Evolutionary conservation across 176 grass and related monocot species (phyloP).

Genomic region (Secale cereale): DNA sequence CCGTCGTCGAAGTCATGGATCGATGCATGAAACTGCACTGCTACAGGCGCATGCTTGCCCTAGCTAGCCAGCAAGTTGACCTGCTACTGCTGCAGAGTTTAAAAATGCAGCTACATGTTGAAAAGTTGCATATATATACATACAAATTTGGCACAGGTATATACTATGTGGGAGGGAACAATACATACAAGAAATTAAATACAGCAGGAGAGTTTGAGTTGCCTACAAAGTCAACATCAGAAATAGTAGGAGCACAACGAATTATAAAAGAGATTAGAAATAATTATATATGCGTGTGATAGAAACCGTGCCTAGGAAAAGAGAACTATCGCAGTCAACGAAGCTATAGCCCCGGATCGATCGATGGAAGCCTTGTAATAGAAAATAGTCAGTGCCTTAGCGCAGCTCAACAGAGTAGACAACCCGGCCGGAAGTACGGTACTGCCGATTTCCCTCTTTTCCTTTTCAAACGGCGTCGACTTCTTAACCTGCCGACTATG

Average conservation of each 20-base stretch:
- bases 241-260: neutral
- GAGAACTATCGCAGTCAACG: slow-evolving; percentile 30
- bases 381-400: neutral
- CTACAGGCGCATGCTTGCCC: neutral
- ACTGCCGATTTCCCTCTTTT: neutral
- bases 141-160: neutral
- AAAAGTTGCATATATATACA: neutral
- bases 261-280: neutral
- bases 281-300: neutral
- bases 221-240: slow-evolving; percentile 40
- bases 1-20: neutral
- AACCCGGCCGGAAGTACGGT: neutral
- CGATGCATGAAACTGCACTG: slow-evolving; percentile 10
- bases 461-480: neutral
- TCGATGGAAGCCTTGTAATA: neutral
- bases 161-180: slow-evolving; percentile 12
- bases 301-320: neutral
- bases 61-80: slow-evolving; percentile 11
- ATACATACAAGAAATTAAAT: neutral
- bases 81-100: neutral
- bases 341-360: neutral
- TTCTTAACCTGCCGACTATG: neutral
- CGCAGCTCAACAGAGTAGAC: neutral
- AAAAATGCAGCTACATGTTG: neutral
- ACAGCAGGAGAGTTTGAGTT: neutral